Evolutionary conservation across 176 grass and related monocot species (phyloP).

Genomic region (Musa acuminata): DNA sequence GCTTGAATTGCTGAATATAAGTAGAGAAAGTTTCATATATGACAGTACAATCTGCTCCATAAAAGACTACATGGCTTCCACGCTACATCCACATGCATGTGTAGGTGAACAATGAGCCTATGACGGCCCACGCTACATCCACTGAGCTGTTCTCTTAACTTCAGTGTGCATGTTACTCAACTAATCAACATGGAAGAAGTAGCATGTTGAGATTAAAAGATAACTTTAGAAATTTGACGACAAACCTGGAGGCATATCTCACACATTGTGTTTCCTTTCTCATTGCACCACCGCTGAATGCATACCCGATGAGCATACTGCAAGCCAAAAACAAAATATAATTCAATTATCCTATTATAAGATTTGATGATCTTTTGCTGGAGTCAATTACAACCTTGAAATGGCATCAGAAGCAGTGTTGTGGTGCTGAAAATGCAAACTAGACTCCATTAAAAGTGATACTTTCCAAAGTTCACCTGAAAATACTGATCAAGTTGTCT

Average conservation of each 20-base stretch:
- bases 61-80: not conserved
- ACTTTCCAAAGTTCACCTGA: too few relatives aligned
- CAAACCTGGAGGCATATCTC: conserved; percentile 95
- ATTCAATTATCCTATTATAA: conserved; percentile 1
- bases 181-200: too few relatives aligned
- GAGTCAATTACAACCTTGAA: conserved; percentile 4
- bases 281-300: conserved; percentile 86
- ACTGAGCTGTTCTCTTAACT: too few relatives aligned
- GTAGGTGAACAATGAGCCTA: not conserved
- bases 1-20: conserved; percentile 72
- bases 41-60: not conserved
- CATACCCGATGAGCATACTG: conserved; percentile 89
- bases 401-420: not conserved
- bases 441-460: too few relatives aligned
- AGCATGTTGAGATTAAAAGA: not conserved
- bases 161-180: too few relatives aligned
- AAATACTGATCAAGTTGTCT: too few relatives aligned
- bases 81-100: not conserved
- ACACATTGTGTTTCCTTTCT: conserved; percentile 81
- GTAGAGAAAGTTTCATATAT: not conserved
- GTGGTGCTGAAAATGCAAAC: too few relatives aligned
- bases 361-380: not conserved
- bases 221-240: not conserved
- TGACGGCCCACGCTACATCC: not conserved
- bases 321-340: conserved; percentile 15